Evolutionary conservation across 192 early-diverging fungal species (phyloP), one percentile per base, ranked within the genome.

Genomic region (Backusella australiensis): DNA sequence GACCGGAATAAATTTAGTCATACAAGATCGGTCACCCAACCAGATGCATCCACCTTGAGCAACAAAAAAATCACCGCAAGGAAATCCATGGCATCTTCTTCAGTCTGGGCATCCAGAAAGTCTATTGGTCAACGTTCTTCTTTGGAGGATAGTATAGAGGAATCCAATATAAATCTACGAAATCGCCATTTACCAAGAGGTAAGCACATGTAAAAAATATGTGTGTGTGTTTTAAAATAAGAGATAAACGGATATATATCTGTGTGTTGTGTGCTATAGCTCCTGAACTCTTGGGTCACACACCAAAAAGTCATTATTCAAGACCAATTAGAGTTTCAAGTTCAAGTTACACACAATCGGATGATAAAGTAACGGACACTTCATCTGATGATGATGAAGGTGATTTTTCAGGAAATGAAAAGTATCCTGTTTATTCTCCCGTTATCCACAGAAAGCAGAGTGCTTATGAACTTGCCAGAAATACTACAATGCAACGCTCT

Each of bases 261-360:
- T 56, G 8, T 9, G n/a, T 56, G n/a, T 53, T 36, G 36, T 39
- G 46, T 49, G 46, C n/a, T 44, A 9, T 63, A 63, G 56, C 56
- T 63, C 56, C 56, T 63, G 56, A 63, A 63, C 23, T 29, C 26
- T 63, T 63, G 26, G 56, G 56, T 63, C 23, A 63, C 56, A 63
- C 56, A 63, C 23, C 56, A 63, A 63, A 63, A 63, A 63, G 56
- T 63, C 56, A 63, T 63, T 63, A 63, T 63, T 63, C 56, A 63
- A 63, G 56, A 63, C 56, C 56, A 63, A 63, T 29, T 63, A 63
- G 56, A 63, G 56, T 63, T 63, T 63, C 56, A 63, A 59, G 3
- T 29, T 26, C 56, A 59, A 63, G 56, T 63, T 63, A 63, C 56
- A 63, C 56, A 29, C 56, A 63, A 63, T 63, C 56, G 56, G 56